These are phyloP conservation scores for Aspergillus sp. DNA, from an alignment of 2,329 filamentous ascomycete species.

Conservation along the genomic window DNA sequence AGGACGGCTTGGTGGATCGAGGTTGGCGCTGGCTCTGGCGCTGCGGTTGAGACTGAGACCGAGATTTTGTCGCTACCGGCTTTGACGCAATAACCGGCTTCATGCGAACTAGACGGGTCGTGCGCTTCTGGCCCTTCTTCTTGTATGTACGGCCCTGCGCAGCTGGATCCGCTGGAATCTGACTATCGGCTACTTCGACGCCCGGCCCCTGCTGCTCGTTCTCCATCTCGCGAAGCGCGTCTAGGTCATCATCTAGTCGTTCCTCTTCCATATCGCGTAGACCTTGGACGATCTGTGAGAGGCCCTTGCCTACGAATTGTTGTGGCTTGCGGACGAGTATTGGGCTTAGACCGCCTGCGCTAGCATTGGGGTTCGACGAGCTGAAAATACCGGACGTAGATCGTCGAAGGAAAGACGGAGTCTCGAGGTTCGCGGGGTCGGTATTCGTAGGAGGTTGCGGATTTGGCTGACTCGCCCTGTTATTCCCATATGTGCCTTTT, in stretches of 20 bases:
- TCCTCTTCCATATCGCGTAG: constrained; percentile 44
- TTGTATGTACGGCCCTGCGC: constrained; percentile 33
- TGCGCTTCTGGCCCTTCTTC: constrained; percentile 52
- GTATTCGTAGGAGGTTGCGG: not conserved
- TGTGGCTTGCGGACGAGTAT: constrained; percentile 37
- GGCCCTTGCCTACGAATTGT: constrained; percentile 39
- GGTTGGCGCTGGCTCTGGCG: not conserved
- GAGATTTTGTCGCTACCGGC: constrained; percentile 9
- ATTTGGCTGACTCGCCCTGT: not conserved
- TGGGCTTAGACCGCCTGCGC: constrained; percentile 33
- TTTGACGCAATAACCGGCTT: constrained; percentile 36
- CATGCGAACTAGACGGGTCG: constrained; percentile 46
- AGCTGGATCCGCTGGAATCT: constrained; percentile 19
- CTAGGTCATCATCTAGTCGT: constrained; percentile 43
- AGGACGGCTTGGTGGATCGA: constrained; percentile 8
- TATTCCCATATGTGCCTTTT: constrained; percentile 3
- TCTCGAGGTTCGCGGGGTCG: constrained; percentile 28
- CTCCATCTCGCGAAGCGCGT: constrained; percentile 46
- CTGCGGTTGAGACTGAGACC: not conserved
- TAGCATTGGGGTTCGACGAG: not conserved
- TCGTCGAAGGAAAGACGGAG: constrained; percentile 41
- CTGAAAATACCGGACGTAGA: constrained; percentile 33
- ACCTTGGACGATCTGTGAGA: constrained; percentile 40
- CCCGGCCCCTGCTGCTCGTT: constrained; percentile 29
- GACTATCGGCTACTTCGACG: constrained; percentile 39